Conservation (phyloP, 805 yeast genomes). For the Suhomyces canberraensis region DNA sequence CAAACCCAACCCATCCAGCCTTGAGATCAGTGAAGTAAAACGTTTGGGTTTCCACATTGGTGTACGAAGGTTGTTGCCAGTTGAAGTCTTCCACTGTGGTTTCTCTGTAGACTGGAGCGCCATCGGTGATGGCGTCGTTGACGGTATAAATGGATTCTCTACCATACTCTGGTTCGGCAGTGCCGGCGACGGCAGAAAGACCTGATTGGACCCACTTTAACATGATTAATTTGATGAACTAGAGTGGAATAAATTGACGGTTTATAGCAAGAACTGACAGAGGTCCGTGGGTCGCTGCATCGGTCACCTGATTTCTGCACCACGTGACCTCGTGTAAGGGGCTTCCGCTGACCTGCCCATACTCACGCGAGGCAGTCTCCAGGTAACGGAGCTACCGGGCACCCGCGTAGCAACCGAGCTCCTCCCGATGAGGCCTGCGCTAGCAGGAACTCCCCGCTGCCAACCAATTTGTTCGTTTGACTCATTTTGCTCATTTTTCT, state of each 20-base stretch:
- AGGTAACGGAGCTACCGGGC: too few species aligned
- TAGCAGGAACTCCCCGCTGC: too few species aligned
- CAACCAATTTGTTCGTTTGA: too few species aligned
- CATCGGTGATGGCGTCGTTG: constrained; percentile 46
- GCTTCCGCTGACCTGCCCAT: too few species aligned
- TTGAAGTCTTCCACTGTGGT: constrained; percentile 65
- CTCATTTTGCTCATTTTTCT: too few species aligned
- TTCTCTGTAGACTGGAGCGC: constrained; percentile 46
- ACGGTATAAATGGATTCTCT: constrained; percentile 88
- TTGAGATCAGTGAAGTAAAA: constrained; percentile 73
- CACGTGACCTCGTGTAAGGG: too few species aligned
- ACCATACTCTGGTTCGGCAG: constrained; percentile 97
- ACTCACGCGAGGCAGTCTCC: too few species aligned
- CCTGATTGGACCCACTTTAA: constrained; percentile 83
- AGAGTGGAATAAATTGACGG: too few species aligned
- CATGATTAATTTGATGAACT: constrained; percentile 40
- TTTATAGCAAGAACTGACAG: too few species aligned
- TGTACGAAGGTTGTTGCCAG: constrained; percentile 72
- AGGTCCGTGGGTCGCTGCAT: too few species aligned
- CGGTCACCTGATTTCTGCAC: not conserved
- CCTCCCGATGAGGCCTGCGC: too few species aligned
- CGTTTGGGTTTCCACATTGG: constrained; percentile 94
- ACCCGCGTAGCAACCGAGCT: too few species aligned
- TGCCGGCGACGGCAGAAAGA: constrained; percentile 91
- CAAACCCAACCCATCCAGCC: constrained; percentile 75